Evolutionary conservation across 768 basidiomycete genomes (phyloP).

Genomic region (Amanita polypyramis): DNA sequence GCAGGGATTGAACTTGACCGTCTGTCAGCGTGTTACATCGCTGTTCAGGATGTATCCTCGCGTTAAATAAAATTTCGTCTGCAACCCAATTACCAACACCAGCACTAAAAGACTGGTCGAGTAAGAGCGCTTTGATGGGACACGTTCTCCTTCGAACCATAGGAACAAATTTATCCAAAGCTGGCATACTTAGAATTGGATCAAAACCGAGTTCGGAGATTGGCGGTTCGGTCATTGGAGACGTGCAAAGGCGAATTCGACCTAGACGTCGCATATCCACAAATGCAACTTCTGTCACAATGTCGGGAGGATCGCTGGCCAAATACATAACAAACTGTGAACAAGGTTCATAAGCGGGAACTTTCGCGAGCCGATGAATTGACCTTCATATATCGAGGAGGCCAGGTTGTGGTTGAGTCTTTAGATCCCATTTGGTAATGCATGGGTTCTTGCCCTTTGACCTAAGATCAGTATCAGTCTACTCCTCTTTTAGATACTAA

Average conservation of each 20-base stretch:
- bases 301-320: slow-evolving; percentile 23
- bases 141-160: slow-evolving; percentile 44
- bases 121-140: slow-evolving; percentile 64
- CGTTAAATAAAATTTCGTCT: slow-evolving; percentile 71
- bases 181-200: slow-evolving; percentile 61
- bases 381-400: slow-evolving; percentile 60
- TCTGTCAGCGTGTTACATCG: slow-evolving; percentile 44
- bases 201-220: slow-evolving; percentile 71
- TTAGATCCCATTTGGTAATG: slow-evolving; percentile 39
- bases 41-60: slow-evolving; percentile 63
- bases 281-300: slow-evolving; percentile 50
- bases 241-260: slow-evolving; percentile 50
- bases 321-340: slow-evolving; percentile 56
- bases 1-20: slow-evolving; percentile 37
- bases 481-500: slow-evolving; percentile 10
- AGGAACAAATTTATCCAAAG: slow-evolving; percentile 36
- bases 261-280: slow-evolving; percentile 63
- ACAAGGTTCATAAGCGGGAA: not conserved
- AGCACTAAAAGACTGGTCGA: slow-evolving; percentile 73
- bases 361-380: not conserved
- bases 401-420: slow-evolving; percentile 40
- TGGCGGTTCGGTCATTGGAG: slow-evolving; percentile 53
- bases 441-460: slow-evolving; percentile 35
- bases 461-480: slow-evolving; percentile 16
- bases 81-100: slow-evolving; percentile 82